phyloP scores from a whole-genome alignment of 1,139 yeast genomes.

The Debaryomyces coudertii region DNA sequence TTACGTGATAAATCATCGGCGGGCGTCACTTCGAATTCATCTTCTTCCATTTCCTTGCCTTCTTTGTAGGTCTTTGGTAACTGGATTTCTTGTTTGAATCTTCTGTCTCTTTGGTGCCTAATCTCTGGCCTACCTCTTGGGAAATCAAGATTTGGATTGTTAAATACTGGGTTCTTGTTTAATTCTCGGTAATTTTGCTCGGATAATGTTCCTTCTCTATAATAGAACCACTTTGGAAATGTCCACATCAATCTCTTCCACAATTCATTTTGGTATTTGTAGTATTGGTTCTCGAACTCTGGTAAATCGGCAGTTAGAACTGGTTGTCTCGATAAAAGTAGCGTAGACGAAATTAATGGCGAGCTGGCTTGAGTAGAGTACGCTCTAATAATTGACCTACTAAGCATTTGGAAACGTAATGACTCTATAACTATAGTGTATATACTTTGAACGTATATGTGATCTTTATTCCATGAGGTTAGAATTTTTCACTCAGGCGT shows the following conservation, averaged over 20 bases:
- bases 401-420: constrained; percentile 9
- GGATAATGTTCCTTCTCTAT: constrained; percentile 85
- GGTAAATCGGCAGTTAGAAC: constrained; percentile 77
- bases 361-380: constrained; percentile 14
- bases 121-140: constrained; percentile 86
- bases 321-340: constrained; percentile 80
- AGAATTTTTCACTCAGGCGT: constrained; percentile 18
- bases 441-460: neutral
- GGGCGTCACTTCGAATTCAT: constrained; percentile 29
- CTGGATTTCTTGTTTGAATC: constrained; percentile 72
- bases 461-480: constrained; percentile 8
- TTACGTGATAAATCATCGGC: constrained; percentile 66
- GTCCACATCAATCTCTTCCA: constrained; percentile 97
- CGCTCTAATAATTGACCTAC: constrained; percentile 15
- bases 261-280: constrained; percentile 80
- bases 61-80: constrained; percentile 63
- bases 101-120: constrained; percentile 85
- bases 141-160: constrained; percentile 75
- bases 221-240: constrained; percentile 91
- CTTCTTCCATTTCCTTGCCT: constrained; percentile 43
- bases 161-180: constrained; percentile 73
- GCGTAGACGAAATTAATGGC: constrained; percentile 36
- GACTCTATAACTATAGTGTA: neutral
- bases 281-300: constrained; percentile 74
- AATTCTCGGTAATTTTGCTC: constrained; percentile 79